Conservation (phyloP, 805 yeast species). For the Metschnikowia bowlesiae region DNA sequence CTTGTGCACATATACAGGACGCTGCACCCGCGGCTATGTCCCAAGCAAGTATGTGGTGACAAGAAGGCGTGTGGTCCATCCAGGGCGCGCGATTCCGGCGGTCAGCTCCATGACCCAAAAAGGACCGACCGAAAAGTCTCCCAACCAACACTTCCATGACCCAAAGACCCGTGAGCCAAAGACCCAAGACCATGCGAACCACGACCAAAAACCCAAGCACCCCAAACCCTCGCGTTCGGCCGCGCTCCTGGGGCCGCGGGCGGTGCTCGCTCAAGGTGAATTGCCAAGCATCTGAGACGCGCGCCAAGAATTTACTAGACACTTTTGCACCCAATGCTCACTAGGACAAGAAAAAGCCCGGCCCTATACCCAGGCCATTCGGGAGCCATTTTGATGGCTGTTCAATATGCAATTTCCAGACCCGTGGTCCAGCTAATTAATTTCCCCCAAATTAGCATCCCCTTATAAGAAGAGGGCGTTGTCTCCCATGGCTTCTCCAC, state of each 20-base stretch:
- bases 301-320: not conserved
- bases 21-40: not conserved
- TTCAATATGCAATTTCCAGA: not conserved
- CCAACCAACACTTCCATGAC: too few species aligned
- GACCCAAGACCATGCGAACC: too few species aligned
- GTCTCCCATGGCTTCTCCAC: not conserved
- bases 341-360: not conserved
- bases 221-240: not conserved
- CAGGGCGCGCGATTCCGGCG: too few species aligned
- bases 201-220: not conserved
- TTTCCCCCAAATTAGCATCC: not conserved
- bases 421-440: not conserved
- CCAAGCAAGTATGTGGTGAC: not conserved
- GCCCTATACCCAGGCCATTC: not conserved
- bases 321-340: conserved; percentile 2
- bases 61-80: not conserved
- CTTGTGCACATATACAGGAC: not conserved
- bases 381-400: too few species aligned
- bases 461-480: not conserved
- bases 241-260: too few species aligned
- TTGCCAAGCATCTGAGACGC: conserved; percentile 2
- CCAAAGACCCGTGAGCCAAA: too few species aligned
- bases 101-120: too few species aligned
- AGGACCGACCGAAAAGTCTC: too few species aligned
- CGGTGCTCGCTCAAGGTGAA: not conserved